Base-by-base conservation (phyloP, 768 basidiomycete species). In the Boletellus ananiceps region DNA sequence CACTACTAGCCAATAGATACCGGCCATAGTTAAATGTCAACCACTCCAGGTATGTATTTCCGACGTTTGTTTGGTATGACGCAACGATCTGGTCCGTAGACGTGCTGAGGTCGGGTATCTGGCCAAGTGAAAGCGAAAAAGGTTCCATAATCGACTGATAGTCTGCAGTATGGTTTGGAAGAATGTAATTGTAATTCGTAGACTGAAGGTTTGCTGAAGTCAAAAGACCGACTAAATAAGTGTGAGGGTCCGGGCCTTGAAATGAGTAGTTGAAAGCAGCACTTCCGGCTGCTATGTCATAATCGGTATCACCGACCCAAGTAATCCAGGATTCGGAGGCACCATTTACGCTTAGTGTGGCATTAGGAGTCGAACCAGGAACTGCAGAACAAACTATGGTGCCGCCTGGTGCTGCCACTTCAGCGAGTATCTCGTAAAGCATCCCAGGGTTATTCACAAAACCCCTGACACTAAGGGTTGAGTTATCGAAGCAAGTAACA, bases 301-400 rank as follows among this genome's bases (percentile, higher is more conserved):
- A 88, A 40, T 87, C 75, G 14, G 87, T 88, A 25, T 75, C 84
- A n/a, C 85, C 86, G 15, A 81, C 78, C 84, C 85, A 88, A 7
- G 79, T 77, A 55, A 87, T 66, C 82, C 80, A 85, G 0, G 81
- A 73, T 50, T 82, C 80, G 2, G 69, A 68, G 23, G 77, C 70
- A 16, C 70, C 64, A 7, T 60, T 62, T 13, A 88, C 71, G 29
- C 65, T 66, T 18, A 88, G 48, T 2, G 76, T 76, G 19, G 76
- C 75, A 46, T 80, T 81, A 8, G 69, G 62, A 27, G 40, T 54
- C 32, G 63, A 58, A 9, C 60, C 60, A 21, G 57, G 35, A 11
- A 61, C 40, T 0, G 62, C 40, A n/a, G 62, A 51, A 49, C 80
- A 80, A 0, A 58, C 31, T 12, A 69, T 57, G 8, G 45, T 34